Evolutionary conservation across 2,329 filamentous ascomycete genomes (phyloP).

Genomic region (Grosmannia clavigera): DNA sequence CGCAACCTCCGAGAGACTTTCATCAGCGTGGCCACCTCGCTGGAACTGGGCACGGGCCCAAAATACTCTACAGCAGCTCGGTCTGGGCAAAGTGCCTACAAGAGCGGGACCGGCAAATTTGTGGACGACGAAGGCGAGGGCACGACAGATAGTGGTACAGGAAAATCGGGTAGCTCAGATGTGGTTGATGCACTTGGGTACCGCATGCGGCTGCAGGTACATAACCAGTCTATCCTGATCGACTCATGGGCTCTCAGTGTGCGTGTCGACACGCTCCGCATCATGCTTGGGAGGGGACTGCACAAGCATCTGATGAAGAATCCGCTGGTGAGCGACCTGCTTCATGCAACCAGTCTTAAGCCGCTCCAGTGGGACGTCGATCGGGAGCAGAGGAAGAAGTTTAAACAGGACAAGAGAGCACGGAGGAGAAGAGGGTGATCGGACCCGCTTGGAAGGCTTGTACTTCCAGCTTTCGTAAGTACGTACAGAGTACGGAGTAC

Average conservation of each 20-base stretch:
- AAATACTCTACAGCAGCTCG: constrained; percentile 38
- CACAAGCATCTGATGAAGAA: constrained; percentile 27
- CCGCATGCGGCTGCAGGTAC: constrained; percentile 36
- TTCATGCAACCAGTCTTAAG: constrained; percentile 10
- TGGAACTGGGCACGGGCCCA: constrained; percentile 41
- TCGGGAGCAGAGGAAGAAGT: not conserved
- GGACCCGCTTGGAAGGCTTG: not conserved
- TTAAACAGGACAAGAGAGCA: not conserved
- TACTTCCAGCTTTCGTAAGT: not conserved
- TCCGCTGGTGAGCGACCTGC: constrained; percentile 23
- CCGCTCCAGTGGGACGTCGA: not conserved
- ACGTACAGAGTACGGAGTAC: not conserved
- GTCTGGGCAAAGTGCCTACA: constrained; percentile 28
- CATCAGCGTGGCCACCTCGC: constrained; percentile 38
- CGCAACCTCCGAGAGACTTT: constrained; percentile 35
- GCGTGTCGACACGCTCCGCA: constrained; percentile 34
- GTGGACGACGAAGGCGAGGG: not conserved
- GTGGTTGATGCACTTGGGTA: constrained; percentile 39
- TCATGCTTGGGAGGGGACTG: constrained; percentile 33
- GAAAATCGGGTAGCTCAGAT: not conserved
- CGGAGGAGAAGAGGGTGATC: not conserved
- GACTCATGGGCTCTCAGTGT: constrained; percentile 39
- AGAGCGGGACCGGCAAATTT: constrained; percentile 19
- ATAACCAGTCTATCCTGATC: constrained; percentile 31
- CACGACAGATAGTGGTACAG: not conserved